phyloP scores from a whole-genome alignment of 2,329 filamentous ascomycete species.

The Volutella citrinella region DNA sequence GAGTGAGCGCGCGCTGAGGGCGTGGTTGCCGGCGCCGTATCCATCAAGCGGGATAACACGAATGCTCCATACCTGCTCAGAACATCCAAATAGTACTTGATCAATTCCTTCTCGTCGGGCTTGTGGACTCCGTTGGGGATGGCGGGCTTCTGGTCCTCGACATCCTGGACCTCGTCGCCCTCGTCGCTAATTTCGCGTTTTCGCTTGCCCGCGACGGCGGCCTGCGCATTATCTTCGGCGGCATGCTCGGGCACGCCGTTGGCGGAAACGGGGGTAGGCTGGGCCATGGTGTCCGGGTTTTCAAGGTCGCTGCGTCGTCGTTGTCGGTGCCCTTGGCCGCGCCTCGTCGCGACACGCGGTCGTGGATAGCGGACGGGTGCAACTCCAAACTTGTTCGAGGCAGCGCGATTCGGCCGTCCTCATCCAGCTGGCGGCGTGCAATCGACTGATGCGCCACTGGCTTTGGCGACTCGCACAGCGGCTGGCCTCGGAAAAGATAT shows the following conservation, averaged over 20 bases:
- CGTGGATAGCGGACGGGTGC: constrained; percentile 35
- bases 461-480: constrained; percentile 20
- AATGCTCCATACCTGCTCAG: constrained; percentile 37
- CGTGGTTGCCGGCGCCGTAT: too few species aligned
- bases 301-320: constrained; percentile 21
- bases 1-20: too few species aligned
- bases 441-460: constrained; percentile 21
- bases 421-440: constrained; percentile 31
- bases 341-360: constrained; percentile 41
- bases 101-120: constrained; percentile 32
- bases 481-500: constrained; percentile 20
- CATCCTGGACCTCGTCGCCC: constrained; percentile 27
- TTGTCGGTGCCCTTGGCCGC: constrained; percentile 26
- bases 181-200: constrained; percentile 55
- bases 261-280: constrained; percentile 35
- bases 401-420: constrained; percentile 28
- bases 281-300: constrained; percentile 36
- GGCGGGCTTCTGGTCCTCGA: constrained; percentile 22
- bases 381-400: constrained; percentile 38
- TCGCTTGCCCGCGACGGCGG: constrained; percentile 47
- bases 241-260: constrained; percentile 40
- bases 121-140: constrained; percentile 22
- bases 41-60: constrained; percentile 9
- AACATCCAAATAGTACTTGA: constrained; percentile 37
- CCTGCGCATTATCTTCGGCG: constrained; percentile 27